Conservation (phyloP, 257 asterid genomes). For the Lithospermum erythrorhizon region DNA sequence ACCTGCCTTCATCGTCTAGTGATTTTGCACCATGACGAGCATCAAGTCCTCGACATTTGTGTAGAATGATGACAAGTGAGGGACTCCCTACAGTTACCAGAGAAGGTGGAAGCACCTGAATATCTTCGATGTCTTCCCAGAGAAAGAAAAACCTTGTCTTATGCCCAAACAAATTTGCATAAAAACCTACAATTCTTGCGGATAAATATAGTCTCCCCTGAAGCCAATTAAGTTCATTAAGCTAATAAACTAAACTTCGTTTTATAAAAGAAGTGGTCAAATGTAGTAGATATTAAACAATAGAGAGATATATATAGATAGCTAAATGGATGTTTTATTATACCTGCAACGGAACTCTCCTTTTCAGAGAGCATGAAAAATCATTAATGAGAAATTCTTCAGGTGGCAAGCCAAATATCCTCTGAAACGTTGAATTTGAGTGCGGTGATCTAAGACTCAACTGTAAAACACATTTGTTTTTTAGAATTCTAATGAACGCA, state of each 20-base stretch:
- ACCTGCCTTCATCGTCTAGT: constrained; percentile 67
- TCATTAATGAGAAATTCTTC: constrained; percentile 89
- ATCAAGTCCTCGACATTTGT: constrained; percentile 64
- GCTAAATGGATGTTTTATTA: background rate
- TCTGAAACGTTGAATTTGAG: constrained; percentile 65
- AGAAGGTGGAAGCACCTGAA: constrained; percentile 71
- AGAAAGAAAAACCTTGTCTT: constrained; percentile 75
- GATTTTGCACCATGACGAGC: constrained; percentile 72
- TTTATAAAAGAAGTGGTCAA: too few species aligned
- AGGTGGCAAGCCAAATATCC: constrained; percentile 66
- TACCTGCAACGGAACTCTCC: constrained; percentile 93
- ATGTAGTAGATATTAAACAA: too few species aligned
- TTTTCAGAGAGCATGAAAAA: constrained; percentile 73
- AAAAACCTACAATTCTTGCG: constrained; percentile 86
- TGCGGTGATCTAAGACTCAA: constrained; percentile 78
- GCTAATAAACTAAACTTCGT: background rate
- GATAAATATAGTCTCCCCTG: constrained; percentile 95
- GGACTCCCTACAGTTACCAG: constrained; percentile 78
- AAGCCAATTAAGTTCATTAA: constrained; percentile 13
- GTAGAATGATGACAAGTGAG: constrained; percentile 57
- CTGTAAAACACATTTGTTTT: constrained; percentile 32
- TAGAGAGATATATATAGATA: too few species aligned
- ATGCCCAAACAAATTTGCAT: constrained; percentile 79
- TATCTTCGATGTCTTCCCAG: constrained; percentile 93
- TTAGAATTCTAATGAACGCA: background rate